Base-by-base conservation (phyloP, 176 grass and related monocot species). In the Lolium rigidum region DNA sequence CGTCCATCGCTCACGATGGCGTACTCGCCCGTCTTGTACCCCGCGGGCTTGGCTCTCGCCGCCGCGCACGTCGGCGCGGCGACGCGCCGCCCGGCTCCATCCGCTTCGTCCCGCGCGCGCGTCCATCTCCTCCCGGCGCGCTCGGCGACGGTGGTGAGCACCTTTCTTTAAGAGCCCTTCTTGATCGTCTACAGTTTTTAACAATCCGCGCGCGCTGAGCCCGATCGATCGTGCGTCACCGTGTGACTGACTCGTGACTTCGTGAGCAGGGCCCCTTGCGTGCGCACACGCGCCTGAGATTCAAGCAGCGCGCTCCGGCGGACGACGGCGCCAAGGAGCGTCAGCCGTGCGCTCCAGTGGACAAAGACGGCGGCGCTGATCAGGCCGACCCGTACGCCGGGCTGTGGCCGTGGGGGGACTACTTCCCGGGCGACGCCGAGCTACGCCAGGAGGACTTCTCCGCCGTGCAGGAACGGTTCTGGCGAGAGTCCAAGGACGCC, bases 391-490 rank as follows among this genome's bases (percentile, higher is more conserved):
- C 8, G 7, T 81, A 50, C 79, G 76, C 60, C 22, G 2, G 4
- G 9, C 11, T 81, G 16, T 64, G 44, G 61, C 44, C 79, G 2
- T 81, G 79, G 79, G 78, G 78, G 13, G 61, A 74, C 21, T 74
- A 74, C 71, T 49, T 74, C 51, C 51, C 52, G 4, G 80, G 57
- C 8, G 66, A 70, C 0, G 49, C 22, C 20, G 44, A 81, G 20
- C 67, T 51, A 43, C 8, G 8, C 31, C 10, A 0, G 31, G 52
- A 55, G 13, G 65, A 82, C 50, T 71, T 82, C 16, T 8, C 15
- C 24, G 13, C 56, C 39, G 16, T 61, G 13, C 70, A 49, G 2
- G 70, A 49, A 46, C 58, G 70, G 56, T 84, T 50, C 70, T 24
- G 11, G 10, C 82, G 54, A 10, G 82, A 75, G 10, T 75, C 70